phyloP scores from a whole-genome alignment of 1,284 basidiomycete genomes.

The Wallemia mellicola region DNA sequence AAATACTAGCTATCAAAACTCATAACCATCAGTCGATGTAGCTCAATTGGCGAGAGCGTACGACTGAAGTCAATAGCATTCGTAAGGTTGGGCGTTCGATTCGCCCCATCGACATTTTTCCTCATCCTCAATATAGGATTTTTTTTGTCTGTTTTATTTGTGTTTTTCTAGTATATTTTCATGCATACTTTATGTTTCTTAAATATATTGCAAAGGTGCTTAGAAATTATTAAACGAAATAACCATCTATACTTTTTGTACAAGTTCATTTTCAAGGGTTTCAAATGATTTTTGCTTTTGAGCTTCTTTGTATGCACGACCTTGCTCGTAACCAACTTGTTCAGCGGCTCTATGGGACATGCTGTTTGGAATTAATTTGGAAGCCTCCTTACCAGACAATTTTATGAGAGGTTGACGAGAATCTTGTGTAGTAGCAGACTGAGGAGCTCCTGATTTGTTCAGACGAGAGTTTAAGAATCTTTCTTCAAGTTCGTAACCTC shows the following conservation, averaged over 20 bases:
- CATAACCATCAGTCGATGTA: not conserved
- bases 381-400: not conserved
- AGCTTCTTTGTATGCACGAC: not conserved
- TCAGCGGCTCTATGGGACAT: not conserved
- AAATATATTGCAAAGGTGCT: not conserved
- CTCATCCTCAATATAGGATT: too few species aligned
- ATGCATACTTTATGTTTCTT: not conserved
- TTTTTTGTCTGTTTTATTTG: too few species aligned
- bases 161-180: too few species aligned
- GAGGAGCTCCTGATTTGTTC: not conserved
- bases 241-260: not conserved
- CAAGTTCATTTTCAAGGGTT: not conserved
- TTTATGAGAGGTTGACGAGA: not conserved
- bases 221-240: not conserved
- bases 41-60: not conserved
- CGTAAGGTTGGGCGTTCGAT: not conserved
- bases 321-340: not conserved
- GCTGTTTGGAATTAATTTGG: not conserved
- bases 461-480: constrained; percentile 21
- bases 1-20: too few species aligned
- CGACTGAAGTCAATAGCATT: not conserved
- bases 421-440: not conserved
- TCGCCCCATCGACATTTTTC: not conserved
- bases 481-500: constrained; percentile 30
- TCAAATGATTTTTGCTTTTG: too few species aligned